Conservation (phyloP, 805 yeast genomes). For the Pichia phayaonensis region DNA sequence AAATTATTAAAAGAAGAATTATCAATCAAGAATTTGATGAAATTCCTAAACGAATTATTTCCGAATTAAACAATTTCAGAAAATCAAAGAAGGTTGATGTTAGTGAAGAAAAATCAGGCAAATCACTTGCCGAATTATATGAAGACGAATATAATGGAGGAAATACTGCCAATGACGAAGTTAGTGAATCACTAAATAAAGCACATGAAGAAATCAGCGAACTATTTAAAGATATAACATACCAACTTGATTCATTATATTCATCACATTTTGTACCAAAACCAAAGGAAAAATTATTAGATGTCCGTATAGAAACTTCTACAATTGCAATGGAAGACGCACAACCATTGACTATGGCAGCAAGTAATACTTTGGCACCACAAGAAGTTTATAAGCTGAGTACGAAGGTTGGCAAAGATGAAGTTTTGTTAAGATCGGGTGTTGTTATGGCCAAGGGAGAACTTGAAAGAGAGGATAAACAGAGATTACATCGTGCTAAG, state of each 20-base stretch:
- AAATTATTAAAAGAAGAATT: constrained; percentile 78
- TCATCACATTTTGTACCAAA: constrained; percentile 95
- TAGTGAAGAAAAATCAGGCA: constrained; percentile 74
- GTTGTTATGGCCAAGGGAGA: constrained; percentile 76
- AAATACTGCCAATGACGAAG: constrained; percentile 27
- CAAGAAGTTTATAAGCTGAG: constrained; percentile 73
- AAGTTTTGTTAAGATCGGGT: constrained; percentile 69
- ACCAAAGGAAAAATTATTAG: constrained; percentile 72
- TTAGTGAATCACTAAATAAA: constrained; percentile 54
- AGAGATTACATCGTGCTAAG: constrained; percentile 76
- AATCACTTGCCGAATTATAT: constrained; percentile 85
- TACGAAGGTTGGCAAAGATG: constrained; percentile 39
- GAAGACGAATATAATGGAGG: constrained; percentile 65
- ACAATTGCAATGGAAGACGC: constrained; percentile 92
- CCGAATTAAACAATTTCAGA: constrained; percentile 57
- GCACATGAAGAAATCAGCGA: constrained; percentile 74
- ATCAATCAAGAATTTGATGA: constrained; percentile 75
- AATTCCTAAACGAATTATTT: constrained; percentile 61
- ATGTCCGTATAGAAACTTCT: constrained; percentile 75
- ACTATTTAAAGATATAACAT: constrained; percentile 52
- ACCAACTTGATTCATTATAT: constrained; percentile 77
- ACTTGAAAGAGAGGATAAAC: constrained; percentile 75
- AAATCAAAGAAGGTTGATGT: constrained; percentile 52
- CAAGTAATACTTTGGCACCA: constrained; percentile 78
- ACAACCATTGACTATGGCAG: constrained; percentile 78